Evolutionary conservation across 1,139 yeast species (phyloP).

Genomic region (Blastobotrys serpentis): DNA sequence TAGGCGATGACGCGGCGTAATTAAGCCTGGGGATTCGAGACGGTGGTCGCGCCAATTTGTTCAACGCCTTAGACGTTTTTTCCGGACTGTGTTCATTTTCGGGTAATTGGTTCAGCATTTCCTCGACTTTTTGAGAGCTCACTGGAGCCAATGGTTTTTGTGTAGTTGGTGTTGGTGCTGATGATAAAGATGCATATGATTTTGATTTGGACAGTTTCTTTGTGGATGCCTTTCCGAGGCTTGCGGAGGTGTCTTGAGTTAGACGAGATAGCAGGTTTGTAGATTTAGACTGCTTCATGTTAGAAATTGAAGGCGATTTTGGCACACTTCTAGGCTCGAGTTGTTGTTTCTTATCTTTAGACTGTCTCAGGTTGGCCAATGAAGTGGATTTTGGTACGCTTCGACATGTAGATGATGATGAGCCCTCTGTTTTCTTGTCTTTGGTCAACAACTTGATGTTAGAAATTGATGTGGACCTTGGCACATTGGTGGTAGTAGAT

Average conservation of each 20-base stretch:
- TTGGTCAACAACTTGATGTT: no score
- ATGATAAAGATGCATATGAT: background rate
- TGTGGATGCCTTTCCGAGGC: background rate
- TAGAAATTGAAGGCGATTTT: no score
- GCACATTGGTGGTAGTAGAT: background rate
- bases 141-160: slow-evolving; percentile 4
- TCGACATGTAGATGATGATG: no score
- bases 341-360: no score
- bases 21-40: slow-evolving; percentile 20
- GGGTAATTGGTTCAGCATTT: slow-evolving; percentile 21
- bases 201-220: slow-evolving; percentile 1
- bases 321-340: no score
- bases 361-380: no score
- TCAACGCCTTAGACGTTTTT: slow-evolving; percentile 10
- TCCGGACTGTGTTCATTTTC: slow-evolving; percentile 14
- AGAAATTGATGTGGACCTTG: no score
- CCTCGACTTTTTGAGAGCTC: slow-evolving; percentile 18
- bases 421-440: no score
- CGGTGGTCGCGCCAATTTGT: slow-evolving; percentile 12
- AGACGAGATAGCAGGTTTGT: background rate
- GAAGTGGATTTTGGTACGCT: no score
- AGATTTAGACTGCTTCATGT: slow-evolving; percentile 6
- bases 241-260: slow-evolving; percentile 9
- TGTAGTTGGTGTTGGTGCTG: slow-evolving; percentile 2
- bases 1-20: slow-evolving; percentile 16